Conservation (phyloP, 2,329 filamentous ascomycete genomes). For the Trichophyton equinum region DNA sequence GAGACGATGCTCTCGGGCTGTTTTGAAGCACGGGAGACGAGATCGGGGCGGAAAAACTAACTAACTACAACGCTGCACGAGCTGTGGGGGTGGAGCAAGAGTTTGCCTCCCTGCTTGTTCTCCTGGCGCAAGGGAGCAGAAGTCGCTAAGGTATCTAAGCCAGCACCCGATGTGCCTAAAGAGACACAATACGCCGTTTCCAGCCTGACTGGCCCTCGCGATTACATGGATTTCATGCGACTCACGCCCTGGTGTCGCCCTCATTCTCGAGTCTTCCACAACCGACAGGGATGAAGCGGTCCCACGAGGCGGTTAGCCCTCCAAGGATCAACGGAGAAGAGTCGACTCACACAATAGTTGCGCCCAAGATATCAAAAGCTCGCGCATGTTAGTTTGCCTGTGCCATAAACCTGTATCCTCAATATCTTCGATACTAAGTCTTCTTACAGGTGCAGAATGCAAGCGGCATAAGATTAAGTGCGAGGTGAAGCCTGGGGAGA, state of each 20-base stretch:
- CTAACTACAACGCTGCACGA: not conserved
- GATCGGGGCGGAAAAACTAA: not conserved
- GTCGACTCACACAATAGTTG: not conserved
- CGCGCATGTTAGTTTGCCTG: constrained; percentile 26
- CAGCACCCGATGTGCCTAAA: not conserved
- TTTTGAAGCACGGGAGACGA: not conserved
- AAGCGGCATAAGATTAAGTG: constrained; percentile 46
- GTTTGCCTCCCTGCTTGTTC: not conserved
- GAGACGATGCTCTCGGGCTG: not conserved
- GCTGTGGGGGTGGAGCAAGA: constrained; percentile 1
- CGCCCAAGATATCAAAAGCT: constrained; percentile 30
- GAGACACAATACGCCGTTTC: not conserved
- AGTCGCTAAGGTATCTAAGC: not conserved
- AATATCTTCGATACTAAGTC: constrained; percentile 5
- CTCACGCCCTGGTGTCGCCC: not conserved
- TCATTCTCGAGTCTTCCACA: not conserved
- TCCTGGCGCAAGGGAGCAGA: not conserved
- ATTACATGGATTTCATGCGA: constrained; percentile 2
- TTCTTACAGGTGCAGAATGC: constrained; percentile 34
- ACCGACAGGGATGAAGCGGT: constrained; percentile 4
- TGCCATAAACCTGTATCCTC: constrained; percentile 10
- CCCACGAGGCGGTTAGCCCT: constrained; percentile 1
- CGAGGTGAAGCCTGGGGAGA: constrained; percentile 36
- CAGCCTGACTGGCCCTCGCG: not conserved
- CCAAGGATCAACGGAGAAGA: not conserved